Percentiles rank a stretch among this genome's conserved stretches.
These are phyloP conservation scores for Cytospora paraplurivora DNA, from an alignment of 2,329 filamentous ascomycete genomes.

Conservation along the genomic window DNA sequence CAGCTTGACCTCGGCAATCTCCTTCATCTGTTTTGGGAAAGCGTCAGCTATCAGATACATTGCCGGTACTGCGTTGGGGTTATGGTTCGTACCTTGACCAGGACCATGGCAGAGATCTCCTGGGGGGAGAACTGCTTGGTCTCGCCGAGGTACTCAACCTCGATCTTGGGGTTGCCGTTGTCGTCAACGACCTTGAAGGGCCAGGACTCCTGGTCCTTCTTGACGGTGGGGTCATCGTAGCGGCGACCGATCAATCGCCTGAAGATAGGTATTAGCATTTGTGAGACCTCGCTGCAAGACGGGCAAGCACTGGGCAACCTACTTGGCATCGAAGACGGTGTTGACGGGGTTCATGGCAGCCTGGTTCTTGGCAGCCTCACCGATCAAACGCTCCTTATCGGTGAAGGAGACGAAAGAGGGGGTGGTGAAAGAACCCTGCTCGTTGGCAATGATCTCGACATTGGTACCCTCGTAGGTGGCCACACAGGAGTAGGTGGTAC, in stretches of 20 bases:
- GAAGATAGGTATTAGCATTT: constrained; percentile 15
- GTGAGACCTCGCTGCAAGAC: background rate
- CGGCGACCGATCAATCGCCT: constrained; percentile 97
- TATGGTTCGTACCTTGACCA: constrained; percentile 75
- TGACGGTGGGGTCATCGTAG: constrained; percentile 93
- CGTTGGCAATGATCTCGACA: constrained; percentile 99
- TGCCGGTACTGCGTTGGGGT: background rate
- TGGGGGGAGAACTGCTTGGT: constrained; percentile 96
- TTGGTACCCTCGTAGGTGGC: constrained; percentile 99
- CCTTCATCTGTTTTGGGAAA: constrained; percentile 79
- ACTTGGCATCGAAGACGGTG: constrained; percentile 99
- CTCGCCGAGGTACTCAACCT: constrained; percentile 95
- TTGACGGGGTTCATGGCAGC: constrained; percentile 98
- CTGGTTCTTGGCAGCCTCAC: constrained; percentile 99
- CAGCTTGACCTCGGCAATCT: constrained; percentile 97
- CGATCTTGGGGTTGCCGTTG: constrained; percentile 82
- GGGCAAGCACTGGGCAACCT: constrained; percentile 43
- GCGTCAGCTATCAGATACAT: constrained; percentile 14
- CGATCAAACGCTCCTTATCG: constrained; percentile 97
- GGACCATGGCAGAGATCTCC: constrained; percentile 98
- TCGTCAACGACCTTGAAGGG: constrained; percentile 98
- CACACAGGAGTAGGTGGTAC: constrained; percentile 99
- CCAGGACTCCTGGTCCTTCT: constrained; percentile 99
- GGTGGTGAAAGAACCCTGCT: constrained; percentile 98
- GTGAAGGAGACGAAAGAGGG: constrained; percentile 99